A percentile compares a stretch with the other conserved stretches of the same genome.
Conservation (phyloP, 1,284 basidiomycete genomes). For the Pseudozyma hubeiensis region DNA sequence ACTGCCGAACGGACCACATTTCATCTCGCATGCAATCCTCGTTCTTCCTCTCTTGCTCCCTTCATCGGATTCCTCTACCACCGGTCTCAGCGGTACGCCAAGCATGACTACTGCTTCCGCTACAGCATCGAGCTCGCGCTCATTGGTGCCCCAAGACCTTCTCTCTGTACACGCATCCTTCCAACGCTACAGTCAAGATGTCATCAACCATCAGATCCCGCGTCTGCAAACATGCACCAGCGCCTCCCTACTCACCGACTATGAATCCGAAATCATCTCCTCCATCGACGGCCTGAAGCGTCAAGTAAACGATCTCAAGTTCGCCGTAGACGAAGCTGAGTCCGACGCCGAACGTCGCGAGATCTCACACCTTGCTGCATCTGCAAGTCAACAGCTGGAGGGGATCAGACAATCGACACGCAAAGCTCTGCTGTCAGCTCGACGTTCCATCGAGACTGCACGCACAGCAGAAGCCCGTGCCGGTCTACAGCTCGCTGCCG, state of each 20-base stretch:
- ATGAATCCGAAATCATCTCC: constrained; percentile 48
- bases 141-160: constrained; percentile 33
- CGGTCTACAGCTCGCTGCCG: constrained; percentile 39
- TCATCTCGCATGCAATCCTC: not conserved
- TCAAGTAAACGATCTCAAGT: constrained; percentile 44
- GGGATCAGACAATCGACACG: constrained; percentile 29
- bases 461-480: constrained; percentile 29
- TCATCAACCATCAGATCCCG: constrained; percentile 47
- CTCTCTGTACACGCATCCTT: constrained; percentile 35
- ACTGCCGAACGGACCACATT: constrained; percentile 12
- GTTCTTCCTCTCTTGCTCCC: not conserved
- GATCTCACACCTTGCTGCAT: constrained; percentile 10
- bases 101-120: constrained; percentile 15
- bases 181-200: constrained; percentile 42
- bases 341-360: constrained; percentile 29
- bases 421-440: constrained; percentile 33
- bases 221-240: constrained; percentile 36
- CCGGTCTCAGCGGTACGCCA: not conserved
- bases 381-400: constrained; percentile 30
- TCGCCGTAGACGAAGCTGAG: constrained; percentile 55
- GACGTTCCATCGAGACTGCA: constrained; percentile 31
- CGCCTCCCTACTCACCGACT: constrained; percentile 34
- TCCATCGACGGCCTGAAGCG: constrained; percentile 50
- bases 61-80: not conserved
- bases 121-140: constrained; percentile 16